These are phyloP conservation scores for Pestalotiopsis sp. DNA, from an alignment of 2,329 filamentous ascomycete genomes.

Conservation along the genomic window DNA sequence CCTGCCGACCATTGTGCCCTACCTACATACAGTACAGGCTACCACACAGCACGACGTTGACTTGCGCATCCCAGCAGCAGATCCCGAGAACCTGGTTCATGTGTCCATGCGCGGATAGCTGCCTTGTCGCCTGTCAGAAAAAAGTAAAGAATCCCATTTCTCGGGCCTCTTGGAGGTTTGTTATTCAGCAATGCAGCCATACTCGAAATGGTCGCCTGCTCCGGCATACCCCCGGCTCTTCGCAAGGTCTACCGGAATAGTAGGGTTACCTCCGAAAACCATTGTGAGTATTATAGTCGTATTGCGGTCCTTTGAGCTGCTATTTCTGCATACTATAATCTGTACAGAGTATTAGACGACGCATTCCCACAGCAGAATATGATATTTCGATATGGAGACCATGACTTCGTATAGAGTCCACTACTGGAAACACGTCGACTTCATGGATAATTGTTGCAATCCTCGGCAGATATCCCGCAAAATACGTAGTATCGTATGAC, in stretches of 20 bases:
- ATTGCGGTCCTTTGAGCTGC: background rate
- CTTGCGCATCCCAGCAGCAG: constrained; percentile 21
- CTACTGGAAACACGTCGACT: background rate
- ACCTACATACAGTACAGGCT: background rate
- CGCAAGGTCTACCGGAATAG: constrained; percentile 16
- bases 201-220: constrained; percentile 2
- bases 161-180: background rate
- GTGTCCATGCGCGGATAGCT: background rate
- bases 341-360: background rate
- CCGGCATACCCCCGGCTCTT: constrained; percentile 8
- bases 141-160: constrained; percentile 7
- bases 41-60: background rate
- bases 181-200: background rate
- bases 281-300: background rate
- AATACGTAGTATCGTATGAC: background rate
- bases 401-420: background rate
- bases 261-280: background rate
- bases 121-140: background rate
- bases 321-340: background rate
- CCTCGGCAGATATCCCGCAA: background rate
- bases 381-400: background rate
- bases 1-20: constrained; percentile 5
- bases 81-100: constrained; percentile 25
- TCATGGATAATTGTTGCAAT: background rate
- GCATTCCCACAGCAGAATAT: background rate